Evolutionary conservation across 2,329 filamentous ascomycete genomes (phyloP), one percentile per base, ranked within the genome.

Genomic region (Graphium sp.): DNA sequence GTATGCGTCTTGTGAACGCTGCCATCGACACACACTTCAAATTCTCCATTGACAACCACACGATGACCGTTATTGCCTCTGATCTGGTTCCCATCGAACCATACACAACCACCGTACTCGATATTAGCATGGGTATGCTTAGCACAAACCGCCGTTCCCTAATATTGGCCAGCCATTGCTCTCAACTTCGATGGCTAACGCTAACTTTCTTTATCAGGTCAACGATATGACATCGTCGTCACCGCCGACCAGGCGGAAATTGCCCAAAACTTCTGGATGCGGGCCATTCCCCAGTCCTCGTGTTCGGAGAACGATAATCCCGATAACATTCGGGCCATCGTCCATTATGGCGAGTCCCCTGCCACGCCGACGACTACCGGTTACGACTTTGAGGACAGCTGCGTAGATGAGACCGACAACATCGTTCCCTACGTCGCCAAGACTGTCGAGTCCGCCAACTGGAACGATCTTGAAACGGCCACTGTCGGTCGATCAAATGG

Each of bases 51-150:
- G 64, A 69, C 42, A 58, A 62, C 28, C 71, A 76, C 42, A 56
- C 41, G 1, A 43, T 76, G 37, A 62, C 53, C 0, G 66, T 76
- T 20, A 68, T 76, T 22, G 54, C 59, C 1, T 50, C 47, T n/a
- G 72, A 74, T 34, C 47, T 74, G 4, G 63, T 74, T 0, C 65
- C 69, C 3, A 55, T 76, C 15, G 39, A 52, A 15, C 69, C 70
- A 0, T 75, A 62, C 34, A 46, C 47, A 1, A 59, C 66, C 1
- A 50, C 54, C 0, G 29, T 56, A n/a, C 45, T 73, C n/a, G 58
- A 49, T 15, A 49, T 73, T 8, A 55, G 47, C 16, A 56, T 66
- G 29, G 66, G 27, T 29, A 29, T 11, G 27, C 14, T n/a, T n/a
- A n/a, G n/a, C n/a, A n/a, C n/a, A n/a, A n/a, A n/a, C n/a, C n/a